phyloP scores from a whole-genome alignment of 78 protist species.

The Creolimax fragrantissima region DNA sequence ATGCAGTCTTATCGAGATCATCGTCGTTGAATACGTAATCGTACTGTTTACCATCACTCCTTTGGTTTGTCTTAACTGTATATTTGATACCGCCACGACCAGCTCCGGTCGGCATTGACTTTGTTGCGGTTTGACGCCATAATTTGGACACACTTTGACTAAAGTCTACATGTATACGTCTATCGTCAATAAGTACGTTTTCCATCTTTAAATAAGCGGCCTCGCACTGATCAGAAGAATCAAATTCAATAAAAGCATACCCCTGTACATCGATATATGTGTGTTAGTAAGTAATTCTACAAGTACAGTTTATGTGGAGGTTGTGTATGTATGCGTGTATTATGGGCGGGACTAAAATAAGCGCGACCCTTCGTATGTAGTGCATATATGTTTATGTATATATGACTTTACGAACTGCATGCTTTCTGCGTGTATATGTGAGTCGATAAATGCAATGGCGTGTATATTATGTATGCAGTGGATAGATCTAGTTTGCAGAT shows the following conservation, averaged over 20 bases:
- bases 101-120: neutral
- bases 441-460: too few species aligned
- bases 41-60: neutral
- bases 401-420: too few species aligned
- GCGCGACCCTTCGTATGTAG: too few species aligned
- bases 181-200: slow-evolving; percentile 91
- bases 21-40: neutral
- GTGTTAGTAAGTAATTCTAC: neutral
- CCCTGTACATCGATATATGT: slow-evolving; percentile 9
- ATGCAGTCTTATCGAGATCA: neutral
- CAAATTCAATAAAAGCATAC: slow-evolving; percentile 94
- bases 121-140: neutral
- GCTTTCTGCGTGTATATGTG: too few species aligned
- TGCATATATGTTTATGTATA: too few species aligned
- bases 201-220: slow-evolving; percentile 92
- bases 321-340: too few species aligned
- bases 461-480: too few species aligned
- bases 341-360: too few species aligned
- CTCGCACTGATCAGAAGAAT: slow-evolving; percentile 24
- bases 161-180: slow-evolving; percentile 94
- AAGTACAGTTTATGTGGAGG: neutral
- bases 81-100: neutral
- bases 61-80: neutral
- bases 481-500: too few species aligned
- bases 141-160: slow-evolving; percentile 69